Evolutionary conservation across 345 rosid genomes (phyloP).

Genomic region (Lagerstroemia speciosa): DNA sequence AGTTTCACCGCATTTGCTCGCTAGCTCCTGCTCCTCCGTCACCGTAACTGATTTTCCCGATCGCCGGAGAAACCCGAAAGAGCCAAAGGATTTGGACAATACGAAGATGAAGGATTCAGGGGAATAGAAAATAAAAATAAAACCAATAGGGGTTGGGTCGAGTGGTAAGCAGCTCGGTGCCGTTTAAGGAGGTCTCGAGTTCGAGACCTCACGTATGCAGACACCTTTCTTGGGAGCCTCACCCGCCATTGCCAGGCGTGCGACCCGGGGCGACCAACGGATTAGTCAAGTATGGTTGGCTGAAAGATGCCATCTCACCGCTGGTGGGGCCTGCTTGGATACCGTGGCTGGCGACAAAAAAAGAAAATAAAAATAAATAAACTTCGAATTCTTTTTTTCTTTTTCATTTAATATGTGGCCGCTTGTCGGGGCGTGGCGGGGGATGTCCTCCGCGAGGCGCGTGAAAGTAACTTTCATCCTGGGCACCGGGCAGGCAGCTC

Average conservation of each 20-base stretch:
- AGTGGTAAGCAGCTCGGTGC: no score
- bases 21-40: neutral
- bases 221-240: no score
- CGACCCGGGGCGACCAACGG: no score
- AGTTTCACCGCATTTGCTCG: neutral
- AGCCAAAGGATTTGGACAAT: neutral
- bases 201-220: no score
- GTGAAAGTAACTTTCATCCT: neutral
- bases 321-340: no score
- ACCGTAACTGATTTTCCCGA: neutral
- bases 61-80: neutral
- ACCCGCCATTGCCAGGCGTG: no score
- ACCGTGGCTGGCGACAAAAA: neutral
- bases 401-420: neutral
- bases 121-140: neutral
- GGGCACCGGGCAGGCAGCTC: neutral
- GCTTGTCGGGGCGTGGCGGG: neutral
- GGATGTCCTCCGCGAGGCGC: neutral
- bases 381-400: neutral
- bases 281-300: no score
- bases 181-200: no score
- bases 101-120: neutral
- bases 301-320: no score
- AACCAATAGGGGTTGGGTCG: no score
- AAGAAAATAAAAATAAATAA: neutral